Evolutionary conservation across 1,284 basidiomycete species (phyloP).

Genomic region (Ganoderma multipileum): DNA sequence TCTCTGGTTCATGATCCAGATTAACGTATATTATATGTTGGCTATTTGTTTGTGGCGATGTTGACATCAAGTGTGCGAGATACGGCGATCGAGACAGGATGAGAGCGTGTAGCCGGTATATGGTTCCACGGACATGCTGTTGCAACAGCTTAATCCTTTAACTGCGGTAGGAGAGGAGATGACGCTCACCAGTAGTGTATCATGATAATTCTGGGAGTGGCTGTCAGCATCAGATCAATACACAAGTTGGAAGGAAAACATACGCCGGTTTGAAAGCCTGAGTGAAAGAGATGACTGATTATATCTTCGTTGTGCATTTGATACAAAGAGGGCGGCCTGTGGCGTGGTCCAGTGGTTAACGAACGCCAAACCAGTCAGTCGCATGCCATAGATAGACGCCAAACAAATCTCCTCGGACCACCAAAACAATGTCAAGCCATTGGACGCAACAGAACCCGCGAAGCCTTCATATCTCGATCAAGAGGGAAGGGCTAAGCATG

Average conservation of each 20-base stretch:
- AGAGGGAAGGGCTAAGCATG: too few species aligned
- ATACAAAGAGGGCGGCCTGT: conserved; percentile 49
- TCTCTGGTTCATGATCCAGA: conserved; percentile 78
- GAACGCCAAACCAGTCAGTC: conserved; percentile 11
- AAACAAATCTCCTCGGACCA: background rate
- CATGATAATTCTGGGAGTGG: conserved; percentile 73
- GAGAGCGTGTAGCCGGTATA: conserved; percentile 80
- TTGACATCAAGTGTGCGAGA: conserved; percentile 84
- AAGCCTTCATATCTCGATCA: background rate
- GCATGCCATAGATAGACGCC: background rate
- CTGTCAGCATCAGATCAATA: conserved; percentile 13
- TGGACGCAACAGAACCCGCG: background rate
- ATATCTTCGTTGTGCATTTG: conserved; percentile 74
- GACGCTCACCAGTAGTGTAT: conserved; percentile 72
- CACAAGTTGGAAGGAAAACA: conserved; percentile 38
- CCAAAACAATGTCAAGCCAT: background rate
- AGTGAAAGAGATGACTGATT: conserved; percentile 76
- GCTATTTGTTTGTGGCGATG: conserved; percentile 66
- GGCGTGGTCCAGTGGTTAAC: conserved; percentile 10
- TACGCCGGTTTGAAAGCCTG: conserved; percentile 82
- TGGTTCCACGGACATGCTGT: conserved; percentile 77
- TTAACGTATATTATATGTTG: conserved; percentile 76
- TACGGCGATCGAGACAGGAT: conserved; percentile 87
- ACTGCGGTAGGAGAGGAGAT: conserved; percentile 13
- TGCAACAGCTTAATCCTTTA: too few species aligned